Conservation (phyloP, 805 yeast genomes). For the Yarrowia divulgata region DNA sequence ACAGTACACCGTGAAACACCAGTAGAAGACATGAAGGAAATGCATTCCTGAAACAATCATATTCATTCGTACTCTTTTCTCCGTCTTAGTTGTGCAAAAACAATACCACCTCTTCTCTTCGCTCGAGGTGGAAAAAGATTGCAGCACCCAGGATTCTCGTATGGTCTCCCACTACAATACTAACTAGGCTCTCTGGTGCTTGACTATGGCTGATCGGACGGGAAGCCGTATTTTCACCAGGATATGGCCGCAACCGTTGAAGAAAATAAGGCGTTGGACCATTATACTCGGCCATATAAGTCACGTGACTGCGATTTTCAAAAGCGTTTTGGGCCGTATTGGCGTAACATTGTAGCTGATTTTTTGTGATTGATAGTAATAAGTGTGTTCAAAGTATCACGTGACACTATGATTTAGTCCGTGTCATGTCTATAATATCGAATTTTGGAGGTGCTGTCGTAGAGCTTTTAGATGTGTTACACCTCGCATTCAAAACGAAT, state of each 20-base stretch:
- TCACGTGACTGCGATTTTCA: neutral
- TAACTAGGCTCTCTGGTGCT: conserved; percentile 25
- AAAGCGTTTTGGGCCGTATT: neutral
- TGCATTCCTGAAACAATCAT: too few relatives aligned
- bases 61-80: too few relatives aligned
- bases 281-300: neutral
- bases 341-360: neutral
- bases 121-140: neutral
- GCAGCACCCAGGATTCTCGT: conserved; percentile 27
- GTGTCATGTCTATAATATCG: neutral
- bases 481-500: too few relatives aligned
- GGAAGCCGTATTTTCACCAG: conserved; percentile 21
- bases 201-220: conserved; percentile 33
- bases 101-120: too few relatives aligned
- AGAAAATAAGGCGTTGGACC: neutral
- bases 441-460: neutral
- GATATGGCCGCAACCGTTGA: conserved; percentile 16
- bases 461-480: neutral
- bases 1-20: too few relatives aligned
- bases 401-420: neutral
- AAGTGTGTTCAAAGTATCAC: neutral
- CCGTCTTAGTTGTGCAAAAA: too few relatives aligned
- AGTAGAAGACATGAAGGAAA: too few relatives aligned
- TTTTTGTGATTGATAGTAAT: too few relatives aligned
- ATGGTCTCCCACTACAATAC: conserved; percentile 32